Base-by-base conservation (phyloP, 345 rosid genomes). In the Camelina neglecta region DNA sequence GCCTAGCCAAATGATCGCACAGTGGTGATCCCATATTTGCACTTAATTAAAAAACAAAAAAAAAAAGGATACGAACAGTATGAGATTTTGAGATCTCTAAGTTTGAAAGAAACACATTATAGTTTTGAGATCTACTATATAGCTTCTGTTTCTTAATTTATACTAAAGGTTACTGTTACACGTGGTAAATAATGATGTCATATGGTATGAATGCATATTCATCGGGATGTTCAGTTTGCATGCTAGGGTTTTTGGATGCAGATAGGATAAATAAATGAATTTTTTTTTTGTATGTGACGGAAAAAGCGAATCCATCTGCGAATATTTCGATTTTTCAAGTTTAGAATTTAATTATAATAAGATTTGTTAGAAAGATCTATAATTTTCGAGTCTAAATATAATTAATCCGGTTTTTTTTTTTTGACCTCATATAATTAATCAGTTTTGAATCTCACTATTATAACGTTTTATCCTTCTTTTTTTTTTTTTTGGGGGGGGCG, bases 201-300 rank as follows among this genome's bases (percentile, higher is more conserved):
- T 59, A 33, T 31, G 0, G 8, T 48, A 15, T n/a, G 12, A 61
- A 38, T 6, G 45, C 76, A 73, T 42, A 23, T n/a, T 18, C 11
- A 54, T 73, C 77, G 76, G 77, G 12, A 31, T 63, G 67, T 44
- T 73, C 77, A 47, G 77, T 64, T 42, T 35, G 8, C 62, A 12
- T 53, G 23, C 3, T 36, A 53, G 45, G 62, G 55, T 63, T 53
- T 53, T 57, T 31, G 62, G 53, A 18, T 62, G 76, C 62, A 47
- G 3, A 15, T 15, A 42, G 8, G 50, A 8, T 45, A 6, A 47
- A 1, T 13, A 58, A 50, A n/a, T 36, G 53, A 58, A 44, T 7
- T 9, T 35, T 11, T 4, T 12, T 42, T 44, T 11, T 13, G n/a
- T 39, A 39, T 3, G 1, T 56, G 21, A 57, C 71, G 71, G 7